These are phyloP conservation scores for Tieghemostelium lacteum DNA, from an alignment of 78 protist species.

Conservation along the genomic window DNA sequence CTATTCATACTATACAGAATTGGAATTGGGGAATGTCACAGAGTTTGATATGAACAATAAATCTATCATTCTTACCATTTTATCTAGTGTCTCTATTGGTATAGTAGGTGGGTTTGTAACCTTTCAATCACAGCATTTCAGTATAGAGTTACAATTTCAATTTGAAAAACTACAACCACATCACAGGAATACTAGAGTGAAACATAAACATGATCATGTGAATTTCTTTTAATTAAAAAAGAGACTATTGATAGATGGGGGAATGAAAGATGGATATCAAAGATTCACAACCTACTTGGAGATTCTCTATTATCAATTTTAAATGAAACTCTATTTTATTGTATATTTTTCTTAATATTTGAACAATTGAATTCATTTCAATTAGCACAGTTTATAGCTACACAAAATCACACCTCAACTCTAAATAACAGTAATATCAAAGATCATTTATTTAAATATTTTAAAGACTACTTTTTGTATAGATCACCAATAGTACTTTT, in stretches of 20 bases:
- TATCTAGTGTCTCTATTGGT: background rate
- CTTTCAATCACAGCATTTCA: background rate
- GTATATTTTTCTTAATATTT: background rate
- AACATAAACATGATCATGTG: background rate
- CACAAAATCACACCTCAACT: background rate
- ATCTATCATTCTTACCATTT: background rate
- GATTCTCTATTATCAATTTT: slow-evolving; percentile 13
- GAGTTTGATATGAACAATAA: background rate
- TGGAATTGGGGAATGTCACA: background rate
- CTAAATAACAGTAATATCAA: background rate
- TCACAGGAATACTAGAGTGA: no score
- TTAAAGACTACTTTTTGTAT: slow-evolving; percentile 15
- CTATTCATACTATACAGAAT: background rate
- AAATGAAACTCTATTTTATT: slow-evolving; percentile 2
- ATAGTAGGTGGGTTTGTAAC: background rate
- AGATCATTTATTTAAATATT: background rate
- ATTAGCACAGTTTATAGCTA: background rate
- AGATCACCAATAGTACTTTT: slow-evolving; percentile 40
- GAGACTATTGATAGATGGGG: background rate
- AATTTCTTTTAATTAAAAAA: no score
- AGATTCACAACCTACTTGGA: slow-evolving; percentile 7
- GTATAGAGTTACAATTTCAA: background rate
- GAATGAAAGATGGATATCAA: background rate
- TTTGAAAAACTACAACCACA: background rate
- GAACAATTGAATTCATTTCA: background rate